Conservation (phyloP, 495 filamentous ascomycete species). For the Daldinia grandis region DNA sequence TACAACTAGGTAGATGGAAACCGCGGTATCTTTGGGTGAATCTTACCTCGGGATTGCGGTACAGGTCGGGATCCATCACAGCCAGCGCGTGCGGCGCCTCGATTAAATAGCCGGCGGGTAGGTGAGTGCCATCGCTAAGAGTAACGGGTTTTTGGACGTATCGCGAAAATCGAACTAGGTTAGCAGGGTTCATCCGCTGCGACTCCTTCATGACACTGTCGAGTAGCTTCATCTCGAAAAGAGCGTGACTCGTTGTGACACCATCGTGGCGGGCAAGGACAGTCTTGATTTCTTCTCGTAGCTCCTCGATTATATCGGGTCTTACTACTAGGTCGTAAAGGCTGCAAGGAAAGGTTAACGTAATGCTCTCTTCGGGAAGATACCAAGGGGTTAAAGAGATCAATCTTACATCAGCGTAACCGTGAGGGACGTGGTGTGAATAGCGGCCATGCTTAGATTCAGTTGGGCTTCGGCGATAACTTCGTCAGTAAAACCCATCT, state of each 20-base stretch:
- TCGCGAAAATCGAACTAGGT: slow-evolving; percentile 47
- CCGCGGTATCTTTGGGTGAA: not conserved
- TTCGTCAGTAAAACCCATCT: slow-evolving; percentile 27
- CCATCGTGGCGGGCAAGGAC: slow-evolving; percentile 36
- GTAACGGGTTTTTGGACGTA: slow-evolving; percentile 50
- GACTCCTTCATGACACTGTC: slow-evolving; percentile 45
- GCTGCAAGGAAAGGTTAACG: slow-evolving; percentile 14
- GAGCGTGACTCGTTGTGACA: slow-evolving; percentile 40
- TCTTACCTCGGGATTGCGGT: slow-evolving; percentile 32
- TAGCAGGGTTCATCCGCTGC: slow-evolving; percentile 40
- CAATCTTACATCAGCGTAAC: slow-evolving; percentile 38
- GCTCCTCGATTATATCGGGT: slow-evolving; percentile 41
- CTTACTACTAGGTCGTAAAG: slow-evolving; percentile 53
- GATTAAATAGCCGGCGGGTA: slow-evolving; percentile 50
- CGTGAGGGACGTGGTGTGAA: slow-evolving; percentile 47
- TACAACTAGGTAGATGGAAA: not conserved
- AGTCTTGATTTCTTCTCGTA: slow-evolving; percentile 40
- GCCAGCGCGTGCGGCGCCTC: slow-evolving; percentile 34
- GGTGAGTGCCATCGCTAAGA: slow-evolving; percentile 52
- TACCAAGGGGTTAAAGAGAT: not conserved
- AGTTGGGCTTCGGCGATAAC: slow-evolving; percentile 50
- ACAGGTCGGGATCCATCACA: slow-evolving; percentile 27
- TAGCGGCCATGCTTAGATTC: slow-evolving; percentile 44
- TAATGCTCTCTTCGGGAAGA: not conserved
- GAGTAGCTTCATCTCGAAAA: slow-evolving; percentile 44